A percentile compares a stretch with the other conserved stretches of the same genome.
These are phyloP conservation scores for Beauveria brongniartii DNA, from an alignment of 2,329 filamentous ascomycete species.

Conservation along the genomic window DNA sequence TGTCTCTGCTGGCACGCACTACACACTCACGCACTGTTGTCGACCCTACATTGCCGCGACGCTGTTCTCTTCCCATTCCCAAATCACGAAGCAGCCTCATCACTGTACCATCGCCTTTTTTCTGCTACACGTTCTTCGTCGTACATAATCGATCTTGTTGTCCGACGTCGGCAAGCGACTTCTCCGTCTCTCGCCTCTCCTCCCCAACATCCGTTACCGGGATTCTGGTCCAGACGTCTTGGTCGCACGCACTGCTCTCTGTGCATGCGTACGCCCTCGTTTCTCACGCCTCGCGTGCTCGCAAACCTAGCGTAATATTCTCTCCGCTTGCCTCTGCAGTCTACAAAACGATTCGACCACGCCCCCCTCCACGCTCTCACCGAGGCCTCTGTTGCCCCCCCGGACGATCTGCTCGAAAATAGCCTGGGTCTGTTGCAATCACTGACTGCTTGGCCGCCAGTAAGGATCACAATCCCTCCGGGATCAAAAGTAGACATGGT, in stretches of 20 bases:
- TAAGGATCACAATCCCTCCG: background rate
- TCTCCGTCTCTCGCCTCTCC: background rate
- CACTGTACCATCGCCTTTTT: background rate
- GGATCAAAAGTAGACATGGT: slow-evolving; percentile 31
- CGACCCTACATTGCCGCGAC: background rate
- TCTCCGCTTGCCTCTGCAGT: background rate
- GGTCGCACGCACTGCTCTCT: background rate
- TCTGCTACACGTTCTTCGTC: background rate
- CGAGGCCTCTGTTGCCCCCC: slow-evolving; percentile 5
- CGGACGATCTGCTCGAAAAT: background rate
- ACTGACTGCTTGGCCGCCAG: background rate
- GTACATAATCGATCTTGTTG: background rate
- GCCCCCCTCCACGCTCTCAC: background rate
- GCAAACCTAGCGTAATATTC: slow-evolving; percentile 1
- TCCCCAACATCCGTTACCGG: slow-evolving; percentile 4
- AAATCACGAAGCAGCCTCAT: background rate
- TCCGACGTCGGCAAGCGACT: slow-evolving; percentile 6
- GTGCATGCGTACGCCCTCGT: slow-evolving; percentile 1
- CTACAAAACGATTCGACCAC: background rate
- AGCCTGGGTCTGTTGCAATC: background rate
- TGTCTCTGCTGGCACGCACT: background rate
- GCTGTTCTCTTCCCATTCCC: background rate
- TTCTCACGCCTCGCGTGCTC: background rate
- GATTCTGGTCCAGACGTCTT: slow-evolving; percentile 7
- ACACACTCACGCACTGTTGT: background rate